These are phyloP conservation scores for Emergomyces orientalis DNA, from an alignment of 2,329 filamentous ascomycete genomes.

Conservation along the genomic window DNA sequence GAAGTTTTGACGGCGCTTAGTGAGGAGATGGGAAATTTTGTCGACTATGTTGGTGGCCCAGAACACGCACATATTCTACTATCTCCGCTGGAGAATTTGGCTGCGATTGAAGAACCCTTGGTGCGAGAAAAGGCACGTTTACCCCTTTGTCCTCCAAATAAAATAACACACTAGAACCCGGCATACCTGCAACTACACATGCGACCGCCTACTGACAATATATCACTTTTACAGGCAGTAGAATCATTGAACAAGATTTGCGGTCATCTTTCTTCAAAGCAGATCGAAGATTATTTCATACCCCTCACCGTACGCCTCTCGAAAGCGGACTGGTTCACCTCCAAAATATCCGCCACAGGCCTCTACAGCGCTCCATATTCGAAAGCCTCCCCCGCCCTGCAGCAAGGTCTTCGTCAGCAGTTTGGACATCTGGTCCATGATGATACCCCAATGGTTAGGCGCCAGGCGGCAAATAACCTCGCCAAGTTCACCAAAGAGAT, in stretches of 20 bases:
- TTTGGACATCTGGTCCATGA: conserved; percentile 92
- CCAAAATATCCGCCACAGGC: conserved; percentile 94
- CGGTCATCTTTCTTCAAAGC: conserved; percentile 76
- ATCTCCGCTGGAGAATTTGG: conserved; percentile 93
- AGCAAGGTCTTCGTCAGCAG: conserved; percentile 84
- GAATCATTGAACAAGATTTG: conserved; percentile 99
- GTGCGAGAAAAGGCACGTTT: conserved; percentile 83
- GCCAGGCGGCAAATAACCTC: conserved; percentile 91
- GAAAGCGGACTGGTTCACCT: conserved; percentile 99
- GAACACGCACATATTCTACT: conserved; percentile 93
- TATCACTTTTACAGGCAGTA: conserved; percentile 59
- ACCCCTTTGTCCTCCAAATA: background rate
- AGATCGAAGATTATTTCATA: conserved; percentile 96
- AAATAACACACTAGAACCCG: background rate
- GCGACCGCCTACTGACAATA: background rate
- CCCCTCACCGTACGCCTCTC: conserved; percentile 90
- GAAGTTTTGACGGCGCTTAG: conserved; percentile 95
- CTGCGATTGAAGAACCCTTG: conserved; percentile 94
- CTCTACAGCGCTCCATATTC: conserved; percentile 90
- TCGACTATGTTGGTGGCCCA: conserved; percentile 93
- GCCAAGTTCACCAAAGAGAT: conserved; percentile 98
- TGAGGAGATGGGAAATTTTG: conserved; percentile 91
- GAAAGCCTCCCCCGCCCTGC: conserved; percentile 76
- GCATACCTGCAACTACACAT: background rate
- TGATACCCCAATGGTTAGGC: conserved; percentile 97